Percentiles rank a stretch among this genome's conserved stretches.
Conservation (phyloP, 1,284 basidiomycete genomes). For the Calocybe gambosa region DNA sequence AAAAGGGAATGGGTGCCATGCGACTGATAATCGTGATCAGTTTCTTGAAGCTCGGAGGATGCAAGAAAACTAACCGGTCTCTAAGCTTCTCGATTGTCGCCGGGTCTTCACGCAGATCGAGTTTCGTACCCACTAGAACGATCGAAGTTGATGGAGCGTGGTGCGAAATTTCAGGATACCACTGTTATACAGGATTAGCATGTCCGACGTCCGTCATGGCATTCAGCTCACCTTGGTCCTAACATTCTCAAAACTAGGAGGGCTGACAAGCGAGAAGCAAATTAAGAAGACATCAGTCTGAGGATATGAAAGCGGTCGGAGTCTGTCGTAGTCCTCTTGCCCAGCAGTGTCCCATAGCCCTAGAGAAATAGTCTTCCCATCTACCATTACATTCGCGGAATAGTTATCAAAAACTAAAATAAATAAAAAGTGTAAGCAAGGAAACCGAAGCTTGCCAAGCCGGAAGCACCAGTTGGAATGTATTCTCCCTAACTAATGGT, state of each 20-base stretch:
- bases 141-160: constrained; percentile 94
- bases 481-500: constrained; percentile 73
- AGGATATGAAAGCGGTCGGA: constrained; percentile 96
- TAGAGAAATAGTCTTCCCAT: constrained; percentile 96
- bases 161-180: constrained; percentile 95
- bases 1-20: constrained; percentile 91
- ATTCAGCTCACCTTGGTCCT: constrained; percentile 76
- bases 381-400: constrained; percentile 95
- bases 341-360: constrained; percentile 99
- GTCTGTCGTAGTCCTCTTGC: constrained; percentile 97
- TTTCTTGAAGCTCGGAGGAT: constrained; percentile 4
- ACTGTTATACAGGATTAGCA: constrained; percentile 43
- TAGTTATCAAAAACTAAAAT: constrained; percentile 88
- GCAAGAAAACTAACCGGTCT: constrained; percentile 58
- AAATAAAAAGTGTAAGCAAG: constrained; percentile 5
- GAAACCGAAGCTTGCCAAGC: neutral
- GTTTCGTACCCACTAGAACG: constrained; percentile 96
- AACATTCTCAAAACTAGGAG: constrained; percentile 98
- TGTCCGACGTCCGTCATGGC: constrained; percentile 1
- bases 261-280: constrained; percentile 97
- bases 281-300: constrained; percentile 99
- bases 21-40: constrained; percentile 45
- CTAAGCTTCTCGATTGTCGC: constrained; percentile 87
- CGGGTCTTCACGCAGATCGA: constrained; percentile 95
- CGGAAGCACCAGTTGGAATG: constrained; percentile 79